These are phyloP conservation scores for Microdochium trichocladiopsis DNA, from an alignment of 2,329 filamentous ascomycete species.

Conservation along the genomic window DNA sequence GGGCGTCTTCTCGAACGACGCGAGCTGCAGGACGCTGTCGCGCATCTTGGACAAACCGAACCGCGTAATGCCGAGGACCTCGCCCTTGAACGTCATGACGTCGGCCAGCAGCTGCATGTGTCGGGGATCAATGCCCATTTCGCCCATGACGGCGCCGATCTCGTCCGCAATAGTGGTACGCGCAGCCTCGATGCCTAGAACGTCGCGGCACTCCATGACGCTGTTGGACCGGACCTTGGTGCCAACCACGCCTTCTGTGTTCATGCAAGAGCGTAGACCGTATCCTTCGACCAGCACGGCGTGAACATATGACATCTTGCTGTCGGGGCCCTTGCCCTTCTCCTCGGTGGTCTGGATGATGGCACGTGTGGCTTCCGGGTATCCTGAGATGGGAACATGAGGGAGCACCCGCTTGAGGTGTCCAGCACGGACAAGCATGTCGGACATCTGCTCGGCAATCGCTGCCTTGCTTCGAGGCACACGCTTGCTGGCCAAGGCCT, in stretches of 20 bases:
- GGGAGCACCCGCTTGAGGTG: constrained; percentile 78
- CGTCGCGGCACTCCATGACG: constrained; percentile 80
- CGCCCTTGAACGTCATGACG: constrained; percentile 98
- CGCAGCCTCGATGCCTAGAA: constrained; percentile 93
- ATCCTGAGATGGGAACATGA: constrained; percentile 80
- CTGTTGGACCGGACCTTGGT: constrained; percentile 71
- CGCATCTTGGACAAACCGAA: constrained; percentile 96
- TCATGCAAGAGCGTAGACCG: constrained; percentile 83
- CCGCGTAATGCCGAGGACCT: constrained; percentile 91
- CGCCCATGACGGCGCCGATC: constrained; percentile 82
- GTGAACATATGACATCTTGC: constrained; percentile 22
- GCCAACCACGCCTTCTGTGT: constrained; percentile 82
- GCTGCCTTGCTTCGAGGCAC: constrained; percentile 37
- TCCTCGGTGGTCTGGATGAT: constrained; percentile 79
- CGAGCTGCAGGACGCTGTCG: constrained; percentile 87
- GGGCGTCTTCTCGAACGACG: constrained; percentile 95
- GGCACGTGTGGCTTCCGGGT: constrained; percentile 76
- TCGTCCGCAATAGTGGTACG: constrained; percentile 82
- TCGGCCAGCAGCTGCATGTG: constrained; percentile 97
- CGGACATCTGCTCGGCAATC: constrained; percentile 45
- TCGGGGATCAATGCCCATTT: constrained; percentile 93
- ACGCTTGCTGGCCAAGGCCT: constrained; percentile 35
- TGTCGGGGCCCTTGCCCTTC: constrained; percentile 17
- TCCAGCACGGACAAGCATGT: constrained; percentile 73
- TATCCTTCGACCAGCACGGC: constrained; percentile 91